Evolutionary conservation across 257 asterid genomes (phyloP).

Genomic region (Fraxinus quadrangulata): DNA sequence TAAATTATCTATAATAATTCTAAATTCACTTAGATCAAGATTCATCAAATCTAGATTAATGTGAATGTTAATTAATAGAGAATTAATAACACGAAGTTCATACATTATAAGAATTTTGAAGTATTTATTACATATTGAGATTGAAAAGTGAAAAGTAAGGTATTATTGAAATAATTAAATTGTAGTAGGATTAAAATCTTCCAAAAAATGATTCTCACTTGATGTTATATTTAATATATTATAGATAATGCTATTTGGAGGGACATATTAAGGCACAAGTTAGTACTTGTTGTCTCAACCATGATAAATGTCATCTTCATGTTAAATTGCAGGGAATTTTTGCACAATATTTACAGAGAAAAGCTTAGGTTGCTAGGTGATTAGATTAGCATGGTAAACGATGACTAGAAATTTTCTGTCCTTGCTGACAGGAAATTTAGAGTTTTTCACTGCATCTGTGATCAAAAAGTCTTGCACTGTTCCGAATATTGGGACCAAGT

Average conservation of each 20-base stretch:
- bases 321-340: neutral
- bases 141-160: no score
- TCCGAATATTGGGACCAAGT: neutral
- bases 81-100: no score
- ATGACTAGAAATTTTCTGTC: neutral
- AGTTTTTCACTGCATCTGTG: neutral
- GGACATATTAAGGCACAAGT: neutral
- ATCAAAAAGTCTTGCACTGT: neutral
- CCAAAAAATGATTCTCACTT: no score
- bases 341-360: neutral
- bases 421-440: neutral
- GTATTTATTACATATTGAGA: no score
- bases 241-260: neutral
- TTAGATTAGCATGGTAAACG: neutral
- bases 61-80: no score
- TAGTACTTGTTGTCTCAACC: neutral
- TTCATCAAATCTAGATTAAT: no score
- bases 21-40: no score
- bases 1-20: no score
- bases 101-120: no score
- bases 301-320: neutral
- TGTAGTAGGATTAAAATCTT: no score
- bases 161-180: no score
- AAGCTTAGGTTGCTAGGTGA: neutral
- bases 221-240: no score